Base-by-base conservation (phyloP, 495 filamentous ascomycete species). In the Podospora conica region DNA sequence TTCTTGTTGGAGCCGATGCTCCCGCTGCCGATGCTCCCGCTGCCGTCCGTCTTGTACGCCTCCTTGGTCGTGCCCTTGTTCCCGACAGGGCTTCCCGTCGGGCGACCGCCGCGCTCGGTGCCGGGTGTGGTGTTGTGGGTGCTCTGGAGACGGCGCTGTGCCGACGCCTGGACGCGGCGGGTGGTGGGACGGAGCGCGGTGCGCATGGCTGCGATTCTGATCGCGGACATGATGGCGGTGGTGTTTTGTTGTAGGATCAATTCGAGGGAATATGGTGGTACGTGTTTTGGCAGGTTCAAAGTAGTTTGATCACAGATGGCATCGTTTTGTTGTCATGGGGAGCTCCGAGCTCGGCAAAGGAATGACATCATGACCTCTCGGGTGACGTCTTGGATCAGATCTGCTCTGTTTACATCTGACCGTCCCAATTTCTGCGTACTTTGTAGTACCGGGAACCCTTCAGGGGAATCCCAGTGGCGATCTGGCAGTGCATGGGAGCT, bases 1-100 rank as follows among this genome's bases (percentile, higher is more conserved):
- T 69, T 73, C 68, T 73, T 73, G 66, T 73, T 73, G 3, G 71
- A 66, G 27, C 2, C 40, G 18, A 7, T n/a, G 40, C 18, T 48
- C 40, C 71, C 66, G 5, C 66, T 69, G 27, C 71, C 71, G 56
- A 7, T n/a, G 40, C 18, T 48, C 40, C 71, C 66, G 5, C 66
- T 69, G 27, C 71, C 71, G 56, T 70, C 71, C 25, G 53, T 18
- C 3, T 53, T 53, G 12, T 55, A 63, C 15, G 40, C 5, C 48
- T 27, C 53, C 61, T 63, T 55, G 40, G 61, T 21, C 23, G 61
- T 63, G 15, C 61, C 33, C 61, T 63, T 63, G 22, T 55, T 28
- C n/a, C 53, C 61, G 9, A 55, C 61, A 0, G 23, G 23, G 9
- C 23, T 18, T 2, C 48, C 33, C 10, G 31, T 61, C 23, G 61